These are phyloP conservation scores for Polyplosphaeria fusca DNA, from an alignment of 495 filamentous ascomycete species.

Conservation along the genomic window DNA sequence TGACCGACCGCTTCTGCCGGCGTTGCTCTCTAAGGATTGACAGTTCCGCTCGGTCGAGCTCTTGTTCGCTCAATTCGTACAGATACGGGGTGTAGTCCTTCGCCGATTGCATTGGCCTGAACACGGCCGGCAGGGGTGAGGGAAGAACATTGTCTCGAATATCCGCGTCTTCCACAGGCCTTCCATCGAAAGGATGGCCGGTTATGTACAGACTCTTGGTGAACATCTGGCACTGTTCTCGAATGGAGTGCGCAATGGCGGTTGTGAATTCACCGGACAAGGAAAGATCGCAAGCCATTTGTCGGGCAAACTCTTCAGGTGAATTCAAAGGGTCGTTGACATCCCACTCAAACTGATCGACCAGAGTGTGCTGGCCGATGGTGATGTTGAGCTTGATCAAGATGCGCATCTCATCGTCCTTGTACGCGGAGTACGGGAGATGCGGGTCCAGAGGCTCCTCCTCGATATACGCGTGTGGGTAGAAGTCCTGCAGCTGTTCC, in stretches of 20 bases:
- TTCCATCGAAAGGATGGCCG: constrained; percentile 90
- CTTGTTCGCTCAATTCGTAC: constrained; percentile 84
- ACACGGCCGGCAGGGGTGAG: constrained; percentile 75
- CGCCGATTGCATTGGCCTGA: constrained; percentile 82
- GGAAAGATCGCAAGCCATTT: constrained; percentile 86
- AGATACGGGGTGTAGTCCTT: constrained; percentile 92
- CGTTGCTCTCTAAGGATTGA: constrained; percentile 90
- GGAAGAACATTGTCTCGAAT: constrained; percentile 79
- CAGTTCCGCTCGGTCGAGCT: constrained; percentile 85
- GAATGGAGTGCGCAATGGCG: constrained; percentile 93
- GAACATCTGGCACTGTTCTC: constrained; percentile 91
- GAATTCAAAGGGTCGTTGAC: constrained; percentile 92
- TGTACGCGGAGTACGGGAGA: constrained; percentile 88
- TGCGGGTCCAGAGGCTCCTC: constrained; percentile 89
- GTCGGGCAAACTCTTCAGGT: constrained; percentile 86
- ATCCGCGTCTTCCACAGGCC: constrained; percentile 88
- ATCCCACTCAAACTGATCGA: constrained; percentile 99
- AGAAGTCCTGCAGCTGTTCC: constrained; percentile 89
- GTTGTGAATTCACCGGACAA: constrained; percentile 95
- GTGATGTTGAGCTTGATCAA: constrained; percentile 95
- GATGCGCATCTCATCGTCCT: constrained; percentile 98
- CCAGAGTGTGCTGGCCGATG: constrained; percentile 87
- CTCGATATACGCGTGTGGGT: constrained; percentile 82
- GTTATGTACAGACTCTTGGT: constrained; percentile 90
- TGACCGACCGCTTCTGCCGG: constrained; percentile 90